These are phyloP conservation scores for Verruconis gallopava DNA, from an alignment of 2,329 filamentous ascomycete genomes.

Conservation along the genomic window DNA sequence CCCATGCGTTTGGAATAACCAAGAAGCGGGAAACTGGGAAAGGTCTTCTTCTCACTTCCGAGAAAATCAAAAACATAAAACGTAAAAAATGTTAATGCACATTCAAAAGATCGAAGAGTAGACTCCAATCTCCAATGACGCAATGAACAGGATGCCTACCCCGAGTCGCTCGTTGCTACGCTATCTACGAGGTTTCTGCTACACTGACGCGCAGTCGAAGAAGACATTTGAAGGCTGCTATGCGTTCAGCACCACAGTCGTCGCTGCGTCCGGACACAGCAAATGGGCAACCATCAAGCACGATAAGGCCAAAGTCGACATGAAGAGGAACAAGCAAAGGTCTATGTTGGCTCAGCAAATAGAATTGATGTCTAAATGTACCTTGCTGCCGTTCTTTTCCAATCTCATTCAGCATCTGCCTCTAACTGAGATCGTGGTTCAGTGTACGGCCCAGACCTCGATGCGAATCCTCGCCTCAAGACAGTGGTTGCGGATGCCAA, in stretches of 20 bases:
- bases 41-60: too few species aligned
- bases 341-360: slow-evolving; percentile 59
- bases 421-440: slow-evolving; percentile 7
- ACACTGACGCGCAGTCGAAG: too few species aligned
- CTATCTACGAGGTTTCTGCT: slow-evolving; percentile 1
- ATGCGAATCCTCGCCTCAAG: slow-evolving; percentile 63
- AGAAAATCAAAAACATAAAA: too few species aligned
- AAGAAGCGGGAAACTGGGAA: too few species aligned
- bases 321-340: slow-evolving; percentile 61
- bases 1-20: too few species aligned
- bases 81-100: too few species aligned
- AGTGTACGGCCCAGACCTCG: slow-evolving; percentile 66
- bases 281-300: slow-evolving; percentile 96
- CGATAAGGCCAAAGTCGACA: slow-evolving; percentile 79
- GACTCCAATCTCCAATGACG: too few species aligned
- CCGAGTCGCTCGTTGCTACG: slow-evolving; percentile 7
- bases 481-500: slow-evolving; percentile 64
- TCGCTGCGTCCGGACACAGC: slow-evolving; percentile 48
- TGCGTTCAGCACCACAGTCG: neutral
- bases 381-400: slow-evolving; percentile 15
- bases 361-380: slow-evolving; percentile 61
- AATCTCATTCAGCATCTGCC: slow-evolving; percentile 5
- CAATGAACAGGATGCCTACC: too few species aligned
- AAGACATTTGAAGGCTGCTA: too few species aligned
- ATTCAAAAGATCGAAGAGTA: too few species aligned